Base-by-base conservation (phyloP, 1,284 basidiomycete species). In the Pseudomicrostroma phylloplanum region DNA sequence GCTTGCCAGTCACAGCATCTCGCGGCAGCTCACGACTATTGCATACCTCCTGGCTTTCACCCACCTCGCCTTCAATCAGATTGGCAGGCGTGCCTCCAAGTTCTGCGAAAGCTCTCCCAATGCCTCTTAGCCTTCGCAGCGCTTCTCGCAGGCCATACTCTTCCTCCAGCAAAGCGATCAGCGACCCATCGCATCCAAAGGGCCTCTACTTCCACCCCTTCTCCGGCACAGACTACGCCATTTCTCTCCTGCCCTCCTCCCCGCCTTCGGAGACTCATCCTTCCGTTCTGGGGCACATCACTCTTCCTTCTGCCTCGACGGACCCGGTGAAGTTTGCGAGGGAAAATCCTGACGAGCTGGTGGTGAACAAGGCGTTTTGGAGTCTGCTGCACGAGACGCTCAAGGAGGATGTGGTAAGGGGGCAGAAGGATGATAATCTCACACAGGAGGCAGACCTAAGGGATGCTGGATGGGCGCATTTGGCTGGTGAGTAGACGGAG, bases 391-490 rank as follows among this genome's bases (percentile, higher is more conserved):
- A 78, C 59, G 60, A 63, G 6, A 65, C 70, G 17, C 69, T 78
- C 36, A 65, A 71, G 57, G 62, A 63, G 46, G 60, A 74, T 15
- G 69, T 74, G 1, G 61, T 68, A 6, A 13, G 21, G 7, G 13
- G 25, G 17, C 21, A 25, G 7, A 41, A 72, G 36, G 77, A 78
- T 56, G 70, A 69, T 12, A 55, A 69, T 53, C 63, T 78, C 25
- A 56, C 66, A 11, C 70, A 72, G 42, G 77, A 78, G 53, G 77
- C 77, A 0, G 49, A 62, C 6, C 67, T 70, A 42, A 59, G 77
- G 11, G 61, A 64, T 51, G 70, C 70, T 36, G 77, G 77, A 2
- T 78, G 72, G 71, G 72, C 72, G 25, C 77, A 78, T 58, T 49
- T 77, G 15, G 70, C 64, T 42, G 70, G 67, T 66, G 60, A 53